Conservation (phyloP, 441 rosid species). For the Dalechampia spathulata region DNA sequence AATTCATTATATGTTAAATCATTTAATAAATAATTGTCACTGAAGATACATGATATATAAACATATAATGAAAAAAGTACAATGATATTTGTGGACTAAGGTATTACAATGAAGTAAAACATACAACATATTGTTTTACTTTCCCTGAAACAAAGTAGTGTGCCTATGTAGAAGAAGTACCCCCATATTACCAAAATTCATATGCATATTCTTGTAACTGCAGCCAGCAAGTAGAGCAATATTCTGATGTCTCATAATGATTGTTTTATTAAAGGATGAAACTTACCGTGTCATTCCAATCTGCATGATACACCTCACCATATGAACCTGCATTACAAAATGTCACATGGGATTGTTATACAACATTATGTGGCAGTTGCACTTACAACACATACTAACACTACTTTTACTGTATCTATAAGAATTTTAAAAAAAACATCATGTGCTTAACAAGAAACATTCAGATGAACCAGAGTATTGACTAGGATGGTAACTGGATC, state of each 20-base stretch:
- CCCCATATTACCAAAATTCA: constrained; percentile 5
- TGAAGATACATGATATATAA: no score
- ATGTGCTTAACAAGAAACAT: no score
- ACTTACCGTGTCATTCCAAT: constrained; percentile 98
- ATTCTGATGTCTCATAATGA: not conserved
- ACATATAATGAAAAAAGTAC: no score
- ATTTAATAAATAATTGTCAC: no score
- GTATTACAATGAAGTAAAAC: no score
- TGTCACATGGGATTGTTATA: constrained; percentile 5
- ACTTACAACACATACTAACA: constrained; percentile 4
- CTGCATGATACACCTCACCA: constrained; percentile 92
- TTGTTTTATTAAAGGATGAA: constrained; percentile 10
- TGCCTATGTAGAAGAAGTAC: not conserved
- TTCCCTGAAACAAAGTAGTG: no score
- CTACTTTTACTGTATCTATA: not conserved
- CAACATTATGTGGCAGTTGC: constrained; percentile 4
- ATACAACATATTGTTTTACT: no score
- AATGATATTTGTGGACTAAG: no score
- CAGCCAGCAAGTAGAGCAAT: constrained; percentile 5
- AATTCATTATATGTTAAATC: no score
- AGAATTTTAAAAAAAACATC: no score
- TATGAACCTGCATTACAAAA: constrained; percentile 67
- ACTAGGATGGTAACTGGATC: no score
- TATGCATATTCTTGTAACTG: not conserved
- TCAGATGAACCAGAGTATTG: no score